Evolutionary conservation across 1,284 basidiomycete species (phyloP).

Genomic region (Ceratobasidium sp.): DNA sequence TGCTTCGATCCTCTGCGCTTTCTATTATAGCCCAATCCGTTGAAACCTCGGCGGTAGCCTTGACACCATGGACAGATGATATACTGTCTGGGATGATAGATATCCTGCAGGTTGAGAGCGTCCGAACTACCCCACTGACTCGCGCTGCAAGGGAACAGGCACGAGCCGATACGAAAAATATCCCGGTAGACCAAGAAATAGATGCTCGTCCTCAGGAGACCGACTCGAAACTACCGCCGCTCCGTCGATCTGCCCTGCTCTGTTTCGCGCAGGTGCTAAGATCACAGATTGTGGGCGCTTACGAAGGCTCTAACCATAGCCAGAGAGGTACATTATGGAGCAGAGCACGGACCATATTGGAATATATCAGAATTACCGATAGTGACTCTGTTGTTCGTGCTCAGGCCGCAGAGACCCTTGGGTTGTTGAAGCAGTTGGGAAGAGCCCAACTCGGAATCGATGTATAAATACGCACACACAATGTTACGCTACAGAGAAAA

Average conservation of each 20-base stretch:
- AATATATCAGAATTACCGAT: conserved; percentile 77
- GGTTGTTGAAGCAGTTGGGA: conserved; percentile 60
- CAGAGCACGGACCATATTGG: conserved; percentile 68
- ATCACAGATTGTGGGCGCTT: conserved; percentile 49
- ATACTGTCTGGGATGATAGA: conserved; percentile 75
- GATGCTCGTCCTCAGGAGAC: conserved; percentile 63
- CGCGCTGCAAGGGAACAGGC: conserved; percentile 20
- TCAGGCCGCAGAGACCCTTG: conserved; percentile 79
- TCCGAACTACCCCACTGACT: conserved; percentile 47
- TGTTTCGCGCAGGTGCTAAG: conserved; percentile 73
- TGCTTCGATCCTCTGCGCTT: conserved; percentile 81
- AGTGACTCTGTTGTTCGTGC: conserved; percentile 73
- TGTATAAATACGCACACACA: conserved; percentile 26
- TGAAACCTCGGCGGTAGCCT: conserved; percentile 66
- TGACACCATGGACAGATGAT: conserved; percentile 69
- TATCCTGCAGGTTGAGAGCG: conserved; percentile 77
- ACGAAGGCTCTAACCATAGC: not conserved
- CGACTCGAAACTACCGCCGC: conserved; percentile 74
- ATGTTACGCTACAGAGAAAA: not conserved
- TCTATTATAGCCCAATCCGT: conserved; percentile 80
- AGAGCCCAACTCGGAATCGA: conserved; percentile 36
- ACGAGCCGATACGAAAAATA: conserved; percentile 24
- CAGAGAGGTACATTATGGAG: conserved; percentile 52
- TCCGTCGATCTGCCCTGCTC: conserved; percentile 82
- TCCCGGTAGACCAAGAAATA: conserved; percentile 48